Evolutionary conservation across 495 filamentous ascomycete species (phyloP).

Genomic region (Penicillium herquei): DNA sequence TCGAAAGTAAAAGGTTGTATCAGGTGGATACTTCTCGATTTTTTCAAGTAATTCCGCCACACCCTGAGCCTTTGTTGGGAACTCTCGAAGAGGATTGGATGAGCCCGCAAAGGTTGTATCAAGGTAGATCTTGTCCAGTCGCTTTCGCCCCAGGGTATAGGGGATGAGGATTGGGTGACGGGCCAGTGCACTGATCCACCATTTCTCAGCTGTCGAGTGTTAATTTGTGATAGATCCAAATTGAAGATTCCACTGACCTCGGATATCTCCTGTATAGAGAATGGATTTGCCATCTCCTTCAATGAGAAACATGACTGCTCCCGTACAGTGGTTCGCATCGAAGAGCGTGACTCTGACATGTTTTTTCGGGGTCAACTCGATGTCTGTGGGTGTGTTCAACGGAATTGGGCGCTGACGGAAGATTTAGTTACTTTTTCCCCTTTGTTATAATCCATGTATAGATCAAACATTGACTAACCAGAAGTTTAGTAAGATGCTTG

Average conservation of each 20-base stretch:
- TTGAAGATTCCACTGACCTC: conserved; percentile 50
- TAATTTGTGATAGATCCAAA: conserved; percentile 2
- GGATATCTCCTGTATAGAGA: conserved; percentile 91
- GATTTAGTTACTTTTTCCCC: neutral
- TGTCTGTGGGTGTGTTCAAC: conserved; percentile 72
- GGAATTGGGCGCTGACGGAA: conserved; percentile 69
- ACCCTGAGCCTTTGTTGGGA: conserved; percentile 66
- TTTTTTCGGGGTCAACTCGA: conserved; percentile 69
- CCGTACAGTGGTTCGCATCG: conserved; percentile 90
- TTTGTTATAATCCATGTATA: neutral
- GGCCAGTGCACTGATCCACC: conserved; percentile 65
- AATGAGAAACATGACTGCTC: conserved; percentile 93
- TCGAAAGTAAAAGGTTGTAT: conserved; percentile 81
- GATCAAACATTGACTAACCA: conserved; percentile 39
- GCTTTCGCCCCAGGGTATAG: conserved; percentile 64
- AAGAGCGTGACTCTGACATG: conserved; percentile 78
- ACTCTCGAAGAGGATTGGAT: conserved; percentile 44
- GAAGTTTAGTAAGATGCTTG: conserved; percentile 68
- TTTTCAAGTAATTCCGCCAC: conserved; percentile 71
- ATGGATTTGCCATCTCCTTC: conserved; percentile 73
- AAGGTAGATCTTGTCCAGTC: conserved; percentile 77
- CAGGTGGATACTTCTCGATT: conserved; percentile 63
- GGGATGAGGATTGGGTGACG: conserved; percentile 74
- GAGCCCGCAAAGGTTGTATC: conserved; percentile 75
- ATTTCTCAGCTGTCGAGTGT: conserved; percentile 52